phyloP scores from a whole-genome alignment of 2,329 filamentous ascomycete species.

The Aureobasidium mangrovei region DNA sequence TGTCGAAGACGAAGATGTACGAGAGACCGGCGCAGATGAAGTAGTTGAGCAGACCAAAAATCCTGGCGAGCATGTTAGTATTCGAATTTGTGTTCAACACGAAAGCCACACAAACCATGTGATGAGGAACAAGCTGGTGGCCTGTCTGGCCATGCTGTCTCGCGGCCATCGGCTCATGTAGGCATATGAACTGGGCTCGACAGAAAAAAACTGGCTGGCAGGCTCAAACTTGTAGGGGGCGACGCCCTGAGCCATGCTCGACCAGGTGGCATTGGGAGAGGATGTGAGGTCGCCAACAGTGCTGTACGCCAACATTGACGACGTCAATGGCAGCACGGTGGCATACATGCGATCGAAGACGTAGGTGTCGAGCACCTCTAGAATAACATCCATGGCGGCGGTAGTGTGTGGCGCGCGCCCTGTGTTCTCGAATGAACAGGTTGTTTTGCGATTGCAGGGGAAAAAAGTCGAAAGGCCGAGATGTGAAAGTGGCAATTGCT shows the following conservation, averaged over 20 bases:
- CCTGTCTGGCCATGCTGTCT: conserved; percentile 69
- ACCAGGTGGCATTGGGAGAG: conserved; percentile 49
- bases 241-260: conserved; percentile 35
- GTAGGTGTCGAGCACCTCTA: conserved; percentile 76
- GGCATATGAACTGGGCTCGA: conserved; percentile 65
- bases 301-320: conserved; percentile 46
- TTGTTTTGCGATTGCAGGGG: not conserved
- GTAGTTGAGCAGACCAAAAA: conserved; percentile 79
- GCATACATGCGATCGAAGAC: conserved; percentile 75
- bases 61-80: conserved; percentile 43
- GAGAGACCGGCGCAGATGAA: conserved; percentile 76
- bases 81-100: not conserved
- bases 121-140: conserved; percentile 67
- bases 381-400: conserved; percentile 72
- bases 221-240: conserved; percentile 60
- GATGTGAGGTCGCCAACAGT: conserved; percentile 39
- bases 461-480: not conserved
- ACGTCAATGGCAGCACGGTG: conserved; percentile 51
- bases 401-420: conserved; percentile 22
- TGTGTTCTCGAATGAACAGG: not conserved
- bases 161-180: conserved; percentile 70
- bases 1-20: conserved; percentile 86
- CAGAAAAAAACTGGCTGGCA: conserved; percentile 57
- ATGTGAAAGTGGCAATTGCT: not conserved
- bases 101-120: conserved; percentile 56